Percentiles rank a stretch among this genome's conserved stretches.
These are phyloP conservation scores for Candida oleophila DNA, from an alignment of 805 yeast species.

Conservation along the genomic window DNA sequence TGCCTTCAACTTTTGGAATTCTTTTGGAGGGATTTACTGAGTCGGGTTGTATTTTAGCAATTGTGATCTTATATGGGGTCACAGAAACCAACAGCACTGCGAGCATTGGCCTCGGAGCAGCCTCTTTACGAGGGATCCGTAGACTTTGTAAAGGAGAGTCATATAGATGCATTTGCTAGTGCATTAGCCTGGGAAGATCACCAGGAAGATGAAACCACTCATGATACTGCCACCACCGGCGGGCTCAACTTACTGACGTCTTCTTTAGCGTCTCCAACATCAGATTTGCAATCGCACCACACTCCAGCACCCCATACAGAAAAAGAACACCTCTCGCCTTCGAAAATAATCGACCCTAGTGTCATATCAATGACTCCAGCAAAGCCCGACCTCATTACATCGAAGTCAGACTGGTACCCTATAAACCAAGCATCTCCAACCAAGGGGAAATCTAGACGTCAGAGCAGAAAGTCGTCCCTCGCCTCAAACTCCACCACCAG, in stretches of 20 bases:
- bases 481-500: neutral
- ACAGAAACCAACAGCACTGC: constrained; percentile 6
- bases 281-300: constrained; percentile 4
- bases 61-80: neutral
- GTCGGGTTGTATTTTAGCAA: too few relatives aligned
- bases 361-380: constrained; percentile 1
- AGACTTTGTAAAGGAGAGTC: constrained; percentile 33
- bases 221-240: neutral
- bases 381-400: constrained; percentile 19
- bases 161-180: constrained; percentile 39
- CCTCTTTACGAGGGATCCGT: constrained; percentile 19
- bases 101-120: constrained; percentile 4
- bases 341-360: neutral
- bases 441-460: neutral
- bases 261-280: constrained; percentile 3
- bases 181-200: constrained; percentile 39
- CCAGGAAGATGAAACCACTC: constrained; percentile 14
- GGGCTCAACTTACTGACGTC: constrained; percentile 3
- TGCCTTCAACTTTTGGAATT: too few relatives aligned
- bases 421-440: neutral
- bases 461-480: neutral
- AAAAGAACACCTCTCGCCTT: neutral
- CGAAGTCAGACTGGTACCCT: constrained; percentile 29
- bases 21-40: too few relatives aligned
- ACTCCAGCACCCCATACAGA: neutral